Evolutionary conservation across 805 yeast species (phyloP).

Genomic region (Wickerhamiella australiensis): DNA sequence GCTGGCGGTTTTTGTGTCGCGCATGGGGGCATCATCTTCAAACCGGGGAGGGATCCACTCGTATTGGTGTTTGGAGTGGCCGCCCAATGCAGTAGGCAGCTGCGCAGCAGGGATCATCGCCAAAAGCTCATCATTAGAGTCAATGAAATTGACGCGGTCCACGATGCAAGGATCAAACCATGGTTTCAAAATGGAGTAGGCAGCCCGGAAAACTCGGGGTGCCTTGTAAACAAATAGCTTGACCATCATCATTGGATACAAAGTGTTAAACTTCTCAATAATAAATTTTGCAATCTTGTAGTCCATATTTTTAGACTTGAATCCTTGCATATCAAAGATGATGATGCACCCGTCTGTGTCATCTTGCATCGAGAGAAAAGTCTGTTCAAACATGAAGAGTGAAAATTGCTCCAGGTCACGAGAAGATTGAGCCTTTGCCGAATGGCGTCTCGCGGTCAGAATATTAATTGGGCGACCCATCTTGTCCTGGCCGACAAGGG

Average conservation of each 20-base stretch:
- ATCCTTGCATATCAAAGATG: constrained; percentile 75
- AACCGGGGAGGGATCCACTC: constrained; percentile 50
- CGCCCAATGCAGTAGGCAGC: constrained; percentile 67
- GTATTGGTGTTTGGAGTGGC: constrained; percentile 47
- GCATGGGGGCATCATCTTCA: constrained; percentile 40
- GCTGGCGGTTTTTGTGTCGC: constrained; percentile 37
- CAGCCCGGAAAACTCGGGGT: constrained; percentile 92
- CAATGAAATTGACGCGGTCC: constrained; percentile 75
- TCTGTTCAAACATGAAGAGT: constrained; percentile 62
- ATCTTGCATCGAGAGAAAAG: constrained; percentile 61
- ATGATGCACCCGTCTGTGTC: constrained; percentile 73
- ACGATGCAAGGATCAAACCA: constrained; percentile 98
- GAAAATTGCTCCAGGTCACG: constrained; percentile 69
- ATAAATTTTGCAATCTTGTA: constrained; percentile 82
- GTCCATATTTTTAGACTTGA: constrained; percentile 87
- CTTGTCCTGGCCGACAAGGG: constrained; percentile 9
- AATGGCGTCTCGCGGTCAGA: constrained; percentile 69
- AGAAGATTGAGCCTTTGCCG: constrained; percentile 51
- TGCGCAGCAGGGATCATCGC: constrained; percentile 46
- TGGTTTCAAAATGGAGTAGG: constrained; percentile 83
- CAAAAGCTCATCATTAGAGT: constrained; percentile 51
- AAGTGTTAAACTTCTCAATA: constrained; percentile 83
- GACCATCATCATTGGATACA: constrained; percentile 90
- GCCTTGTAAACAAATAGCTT: constrained; percentile 79
- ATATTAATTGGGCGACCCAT: constrained; percentile 22